Conservation (phyloP, 208 protist species). For the Endotrypanum monterogeii region DNA sequence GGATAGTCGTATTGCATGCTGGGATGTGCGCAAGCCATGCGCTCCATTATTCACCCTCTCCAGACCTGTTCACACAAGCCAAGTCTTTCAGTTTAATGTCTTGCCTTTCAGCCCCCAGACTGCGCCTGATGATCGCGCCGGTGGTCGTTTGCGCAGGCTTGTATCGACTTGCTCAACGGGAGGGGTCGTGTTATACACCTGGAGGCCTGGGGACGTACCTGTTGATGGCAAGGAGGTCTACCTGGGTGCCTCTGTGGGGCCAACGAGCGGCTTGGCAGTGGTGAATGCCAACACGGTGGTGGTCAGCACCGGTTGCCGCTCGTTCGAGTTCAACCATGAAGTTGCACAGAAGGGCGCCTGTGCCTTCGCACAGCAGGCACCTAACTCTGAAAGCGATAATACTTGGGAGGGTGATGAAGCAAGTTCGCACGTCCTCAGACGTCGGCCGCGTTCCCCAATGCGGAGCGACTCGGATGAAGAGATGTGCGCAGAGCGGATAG, state of each 20-base stretch:
- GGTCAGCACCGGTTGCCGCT: constrained; percentile 20
- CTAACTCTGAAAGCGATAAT: background rate
- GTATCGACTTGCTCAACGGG: constrained; percentile 48
- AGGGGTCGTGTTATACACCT: constrained; percentile 48
- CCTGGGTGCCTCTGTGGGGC: constrained; percentile 14
- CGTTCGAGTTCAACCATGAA: background rate
- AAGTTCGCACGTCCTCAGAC: constrained; percentile 1
- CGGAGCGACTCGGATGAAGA: constrained; percentile 8
- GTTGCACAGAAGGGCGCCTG: background rate
- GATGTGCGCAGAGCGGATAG: background rate
- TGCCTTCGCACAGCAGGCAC: background rate
- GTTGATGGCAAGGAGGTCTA: background rate
- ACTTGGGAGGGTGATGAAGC: background rate
- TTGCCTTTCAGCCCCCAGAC: constrained; percentile 1
- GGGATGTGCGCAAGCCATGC: constrained; percentile 58
- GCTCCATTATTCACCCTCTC: constrained; percentile 31
- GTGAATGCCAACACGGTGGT: constrained; percentile 18
- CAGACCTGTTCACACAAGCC: constrained; percentile 42
- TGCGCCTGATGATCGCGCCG: background rate
- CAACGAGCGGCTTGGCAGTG: constrained; percentile 21
- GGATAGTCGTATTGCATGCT: constrained; percentile 61
- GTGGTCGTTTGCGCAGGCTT: constrained; percentile 20
- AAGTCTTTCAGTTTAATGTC: constrained; percentile 55
- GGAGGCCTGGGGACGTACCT: constrained; percentile 10
- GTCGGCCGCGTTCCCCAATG: constrained; percentile 20